Evolutionary conservation across 805 yeast species (phyloP), one percentile per base, ranked within the genome.

Genomic region (Starmerella stigmatis): DNA sequence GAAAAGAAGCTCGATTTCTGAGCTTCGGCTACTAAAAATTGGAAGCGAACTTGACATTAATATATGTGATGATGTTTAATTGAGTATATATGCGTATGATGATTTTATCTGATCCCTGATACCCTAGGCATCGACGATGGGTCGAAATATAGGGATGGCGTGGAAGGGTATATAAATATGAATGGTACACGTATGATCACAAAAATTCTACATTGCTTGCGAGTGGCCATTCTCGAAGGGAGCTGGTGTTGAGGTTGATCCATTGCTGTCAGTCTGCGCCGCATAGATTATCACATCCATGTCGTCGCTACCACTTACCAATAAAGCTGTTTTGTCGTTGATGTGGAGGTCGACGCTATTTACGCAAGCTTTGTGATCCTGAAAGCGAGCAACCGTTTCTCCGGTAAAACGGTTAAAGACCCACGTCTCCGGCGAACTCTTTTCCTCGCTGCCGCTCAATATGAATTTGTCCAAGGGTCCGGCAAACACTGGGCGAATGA

Each of bases 361-460:
- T 52, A 89, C 82, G 48, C 76, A 65, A 0, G 76, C 76, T 10
- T 61, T 60, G 60, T 84, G 94, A 1, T 79, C 89, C 33, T 73
- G 68, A 17, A 82, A 64, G 12, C 75, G 66, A 4, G 73, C 71
- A 3, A 86, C 64, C 20, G 84, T 67, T 47, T 78, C 78, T 5
- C 92, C 86, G 21, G 78, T 78, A 39, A 71, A 70, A 17, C 79
- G 69, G 57, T 82, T 82, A 94, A 94, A 86, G 2, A 86, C 67
- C 59, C 78, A 85, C 3, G 45, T 44, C 17, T n/a, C 36, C 5
- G 48, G 43, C 5, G 84, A 70, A 43, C 72, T 68, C 0, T 86
- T 86, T 60, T 86, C 94, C 57, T 83, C 94, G 36, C 88, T 76
- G 0, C 96, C 95, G 52, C 86, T 76, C n/a, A 80, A 64, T 0